These are phyloP conservation scores for Cnidoscolus chayamansa DNA, from an alignment of 441 rosid species.

Conservation along the genomic window DNA sequence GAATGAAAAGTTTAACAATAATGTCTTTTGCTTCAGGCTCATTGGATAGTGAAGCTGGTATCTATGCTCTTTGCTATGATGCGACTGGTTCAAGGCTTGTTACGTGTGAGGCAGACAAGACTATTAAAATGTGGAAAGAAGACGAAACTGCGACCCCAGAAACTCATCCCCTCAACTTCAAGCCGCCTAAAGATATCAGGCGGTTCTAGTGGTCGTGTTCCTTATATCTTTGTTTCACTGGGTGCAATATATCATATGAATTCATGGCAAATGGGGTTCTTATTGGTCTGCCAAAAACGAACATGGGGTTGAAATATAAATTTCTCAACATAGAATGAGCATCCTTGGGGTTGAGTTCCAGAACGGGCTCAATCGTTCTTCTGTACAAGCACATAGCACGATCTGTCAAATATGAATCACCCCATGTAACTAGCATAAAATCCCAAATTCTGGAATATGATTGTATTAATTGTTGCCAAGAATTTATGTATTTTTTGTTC, in stretches of 20 bases:
- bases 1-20: slow-evolving; percentile 3
- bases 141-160: slow-evolving; percentile 89
- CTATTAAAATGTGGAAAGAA: slow-evolving; percentile 98
- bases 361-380: not conserved
- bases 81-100: slow-evolving; percentile 77
- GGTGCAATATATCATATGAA: slow-evolving; percentile 1
- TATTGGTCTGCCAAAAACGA: not conserved
- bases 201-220: slow-evolving; percentile 46
- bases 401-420: too few relatives aligned
- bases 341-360: not conserved
- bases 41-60: slow-evolving; percentile 98
- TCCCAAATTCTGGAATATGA: not conserved
- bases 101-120: slow-evolving; percentile 90
- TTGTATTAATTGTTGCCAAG: not conserved
- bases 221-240: not conserved
- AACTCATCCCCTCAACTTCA: slow-evolving; percentile 88
- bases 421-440: not conserved
- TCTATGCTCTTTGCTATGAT: slow-evolving; percentile 76
- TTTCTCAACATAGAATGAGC: not conserved
- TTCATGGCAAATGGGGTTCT: not conserved
- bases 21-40: slow-evolving; percentile 52
- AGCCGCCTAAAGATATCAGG: slow-evolving; percentile 95
- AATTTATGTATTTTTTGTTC: not conserved
- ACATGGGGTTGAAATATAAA: not conserved
- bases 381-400: not conserved